Percentiles rank a stretch among this genome's conserved stretches.
These are phyloP conservation scores for Nakataea oryzae DNA, from an alignment of 2,329 filamentous ascomycete species.

Conservation along the genomic window DNA sequence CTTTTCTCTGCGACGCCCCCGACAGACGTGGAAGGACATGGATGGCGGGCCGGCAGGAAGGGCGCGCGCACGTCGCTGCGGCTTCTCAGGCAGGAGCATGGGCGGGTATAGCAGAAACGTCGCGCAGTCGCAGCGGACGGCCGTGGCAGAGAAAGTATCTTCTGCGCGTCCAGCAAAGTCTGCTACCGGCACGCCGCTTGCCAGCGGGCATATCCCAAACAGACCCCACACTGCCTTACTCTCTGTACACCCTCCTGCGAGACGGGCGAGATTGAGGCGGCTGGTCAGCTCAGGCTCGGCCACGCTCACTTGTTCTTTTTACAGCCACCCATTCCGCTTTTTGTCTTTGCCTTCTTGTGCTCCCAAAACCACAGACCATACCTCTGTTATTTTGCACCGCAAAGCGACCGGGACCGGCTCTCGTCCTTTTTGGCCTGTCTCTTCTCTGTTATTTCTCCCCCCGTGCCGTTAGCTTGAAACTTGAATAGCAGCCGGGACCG, in stretches of 20 bases:
- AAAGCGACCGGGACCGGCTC: not conserved
- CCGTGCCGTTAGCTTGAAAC: too few relatives aligned
- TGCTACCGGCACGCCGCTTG: not conserved
- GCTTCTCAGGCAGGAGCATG: too few relatives aligned
- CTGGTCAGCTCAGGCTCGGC: too few relatives aligned
- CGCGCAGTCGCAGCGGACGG: not conserved
- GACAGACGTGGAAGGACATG: too few relatives aligned
- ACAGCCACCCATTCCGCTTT: not conserved
- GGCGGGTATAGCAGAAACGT: not conserved
- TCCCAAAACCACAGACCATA: too few relatives aligned
- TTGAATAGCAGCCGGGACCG: too few relatives aligned
- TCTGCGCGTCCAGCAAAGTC: not conserved
- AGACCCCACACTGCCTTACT: not conserved
- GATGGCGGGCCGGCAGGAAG: too few relatives aligned
- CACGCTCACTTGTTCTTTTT: not conserved
- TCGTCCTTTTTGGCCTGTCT: not conserved
- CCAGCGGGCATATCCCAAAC: not conserved
- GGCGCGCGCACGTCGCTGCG: too few relatives aligned
- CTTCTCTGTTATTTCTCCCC: not conserved
- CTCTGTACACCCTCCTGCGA: not conserved
- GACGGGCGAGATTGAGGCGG: not conserved
- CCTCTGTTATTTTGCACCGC: too few relatives aligned
- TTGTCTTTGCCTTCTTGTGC: not conserved
- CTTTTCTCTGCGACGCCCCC: too few relatives aligned
- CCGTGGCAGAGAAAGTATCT: not conserved